Evolutionary conservation across 352 stramenopile genomes (phyloP).

Genomic region (Phytophthora vignae): DNA sequence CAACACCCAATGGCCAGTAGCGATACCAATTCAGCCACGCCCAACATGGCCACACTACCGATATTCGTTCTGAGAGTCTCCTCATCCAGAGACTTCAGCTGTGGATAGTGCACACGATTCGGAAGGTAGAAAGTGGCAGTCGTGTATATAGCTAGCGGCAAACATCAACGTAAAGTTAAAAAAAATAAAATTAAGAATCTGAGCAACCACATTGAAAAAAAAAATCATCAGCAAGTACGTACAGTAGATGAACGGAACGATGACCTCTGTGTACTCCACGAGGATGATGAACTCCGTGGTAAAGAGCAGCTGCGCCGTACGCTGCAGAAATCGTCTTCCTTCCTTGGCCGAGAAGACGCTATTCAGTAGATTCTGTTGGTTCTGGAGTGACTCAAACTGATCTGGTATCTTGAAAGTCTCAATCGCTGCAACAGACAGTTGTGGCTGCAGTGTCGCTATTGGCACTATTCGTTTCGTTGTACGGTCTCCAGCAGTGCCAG

Average conservation of each 20-base stretch:
- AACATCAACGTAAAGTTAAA: too few relatives aligned
- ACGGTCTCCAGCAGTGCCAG: background rate
- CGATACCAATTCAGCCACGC: constrained; percentile 17
- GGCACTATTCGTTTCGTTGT: constrained; percentile 1
- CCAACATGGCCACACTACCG: constrained; percentile 9
- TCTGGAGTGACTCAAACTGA: background rate
- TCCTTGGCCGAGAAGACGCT: constrained; percentile 14
- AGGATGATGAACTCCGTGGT: constrained; percentile 39
- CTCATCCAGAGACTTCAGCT: constrained; percentile 16
- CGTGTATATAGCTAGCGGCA: constrained; percentile 3
- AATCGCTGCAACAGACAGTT: constrained; percentile 15
- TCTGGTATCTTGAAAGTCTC: background rate
- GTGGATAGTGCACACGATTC: constrained; percentile 24
- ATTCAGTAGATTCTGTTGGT: background rate
- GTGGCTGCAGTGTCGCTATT: background rate
- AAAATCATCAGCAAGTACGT: background rate
- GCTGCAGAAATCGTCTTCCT: constrained; percentile 14
- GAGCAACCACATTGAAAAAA: background rate
- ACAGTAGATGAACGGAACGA: constrained; percentile 41
- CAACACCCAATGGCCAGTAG: constrained; percentile 5
- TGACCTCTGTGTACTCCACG: constrained; percentile 38
- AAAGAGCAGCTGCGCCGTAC: constrained; percentile 31
- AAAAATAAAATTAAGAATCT: too few relatives aligned
- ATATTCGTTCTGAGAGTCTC: constrained; percentile 6
- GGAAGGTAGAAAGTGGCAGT: constrained; percentile 18